A percentile compares a stretch with the other conserved stretches of the same genome.
Evolutionary conservation across 208 protist genomes (phyloP).

Genomic region (Vickermania spadyakhi): DNA sequence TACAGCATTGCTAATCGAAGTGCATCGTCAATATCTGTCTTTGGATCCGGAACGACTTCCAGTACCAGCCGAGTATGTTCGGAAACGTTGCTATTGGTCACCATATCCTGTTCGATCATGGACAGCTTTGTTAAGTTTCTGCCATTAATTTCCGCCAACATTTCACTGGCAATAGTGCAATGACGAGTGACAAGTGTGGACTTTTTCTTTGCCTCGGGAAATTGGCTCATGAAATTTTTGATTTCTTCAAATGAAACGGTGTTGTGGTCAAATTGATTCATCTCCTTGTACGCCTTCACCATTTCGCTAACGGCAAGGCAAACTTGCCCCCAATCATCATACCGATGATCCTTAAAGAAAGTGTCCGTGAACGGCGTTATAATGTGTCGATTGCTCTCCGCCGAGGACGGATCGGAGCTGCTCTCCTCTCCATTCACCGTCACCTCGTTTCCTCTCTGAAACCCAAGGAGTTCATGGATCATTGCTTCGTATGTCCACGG

Average conservation of each 20-base stretch:
- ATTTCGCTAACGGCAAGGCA: constrained; percentile 91
- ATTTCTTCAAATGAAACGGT: constrained; percentile 82
- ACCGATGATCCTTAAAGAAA: constrained; percentile 95
- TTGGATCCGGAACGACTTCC: constrained; percentile 73
- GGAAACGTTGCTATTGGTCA: constrained; percentile 51
- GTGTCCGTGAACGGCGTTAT: constrained; percentile 84
- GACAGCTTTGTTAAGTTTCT: constrained; percentile 76
- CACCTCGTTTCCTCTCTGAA: constrained; percentile 91
- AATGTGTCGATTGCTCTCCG: constrained; percentile 67
- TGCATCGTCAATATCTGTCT: constrained; percentile 76
- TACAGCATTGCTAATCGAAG: constrained; percentile 76
- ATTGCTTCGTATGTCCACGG: constrained; percentile 99
- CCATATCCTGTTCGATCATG: constrained; percentile 81
- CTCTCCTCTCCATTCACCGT: constrained; percentile 52
- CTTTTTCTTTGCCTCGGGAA: constrained; percentile 74
- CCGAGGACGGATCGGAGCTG: constrained; percentile 3
- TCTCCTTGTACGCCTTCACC: constrained; percentile 92
- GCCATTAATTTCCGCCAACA: constrained; percentile 72
- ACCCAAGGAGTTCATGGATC: constrained; percentile 96
- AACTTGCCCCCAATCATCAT: constrained; percentile 96
- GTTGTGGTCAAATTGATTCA: constrained; percentile 76
- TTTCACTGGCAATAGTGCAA: constrained; percentile 65
- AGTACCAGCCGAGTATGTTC: constrained; percentile 72
- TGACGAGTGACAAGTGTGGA: constrained; percentile 73
- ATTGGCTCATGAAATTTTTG: constrained; percentile 78